These are phyloP conservation scores for Debaryomycetaceae sp. DNA, from an alignment of 1,139 yeast species.

Conservation along the genomic window DNA sequence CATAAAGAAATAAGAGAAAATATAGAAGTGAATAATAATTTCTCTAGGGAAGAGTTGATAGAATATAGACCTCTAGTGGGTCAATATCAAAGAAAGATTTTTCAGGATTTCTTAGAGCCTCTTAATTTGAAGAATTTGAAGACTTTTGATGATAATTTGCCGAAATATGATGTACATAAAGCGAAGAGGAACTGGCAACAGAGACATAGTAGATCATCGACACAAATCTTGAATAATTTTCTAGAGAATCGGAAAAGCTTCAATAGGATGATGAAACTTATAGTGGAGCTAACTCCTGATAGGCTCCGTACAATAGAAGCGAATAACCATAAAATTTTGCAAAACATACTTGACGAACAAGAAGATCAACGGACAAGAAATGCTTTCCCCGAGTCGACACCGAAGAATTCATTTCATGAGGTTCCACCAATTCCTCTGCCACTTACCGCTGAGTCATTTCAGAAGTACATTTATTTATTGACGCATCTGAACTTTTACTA, in stretches of 20 bases:
- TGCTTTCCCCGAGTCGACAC: slow-evolving; percentile 12
- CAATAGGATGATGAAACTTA: slow-evolving; percentile 29
- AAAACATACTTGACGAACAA: slow-evolving; percentile 13
- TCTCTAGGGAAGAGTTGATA: slow-evolving; percentile 10
- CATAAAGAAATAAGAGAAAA: not conserved
- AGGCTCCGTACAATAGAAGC: slow-evolving; percentile 16
- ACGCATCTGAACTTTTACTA: slow-evolving; percentile 36
- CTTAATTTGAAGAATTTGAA: slow-evolving; percentile 34
- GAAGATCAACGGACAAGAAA: slow-evolving; percentile 8
- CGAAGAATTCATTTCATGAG: slow-evolving; percentile 26
- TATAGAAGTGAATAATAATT: slow-evolving; percentile 5
- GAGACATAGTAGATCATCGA: slow-evolving; percentile 12
- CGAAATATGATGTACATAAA: slow-evolving; percentile 17
- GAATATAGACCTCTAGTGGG: slow-evolving; percentile 12
- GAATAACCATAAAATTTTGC: slow-evolving; percentile 7
- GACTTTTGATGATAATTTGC: slow-evolving; percentile 21
- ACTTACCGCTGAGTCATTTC: slow-evolving; percentile 28
- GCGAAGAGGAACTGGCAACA: slow-evolving; percentile 31
- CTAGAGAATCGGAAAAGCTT: slow-evolving; percentile 27
- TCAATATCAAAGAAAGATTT: slow-evolving; percentile 22
- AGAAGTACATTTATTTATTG: slow-evolving; percentile 34
- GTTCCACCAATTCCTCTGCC: slow-evolving; percentile 33
- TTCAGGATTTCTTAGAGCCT: slow-evolving; percentile 36
- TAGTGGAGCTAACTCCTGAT: slow-evolving; percentile 33
- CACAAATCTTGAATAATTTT: slow-evolving; percentile 21